A percentile compares a stretch with the other conserved stretches of the same genome.
These are phyloP conservation scores for Fusarium euwallaceae DNA, from an alignment of 2,329 filamentous ascomycete genomes.

Conservation along the genomic window DNA sequence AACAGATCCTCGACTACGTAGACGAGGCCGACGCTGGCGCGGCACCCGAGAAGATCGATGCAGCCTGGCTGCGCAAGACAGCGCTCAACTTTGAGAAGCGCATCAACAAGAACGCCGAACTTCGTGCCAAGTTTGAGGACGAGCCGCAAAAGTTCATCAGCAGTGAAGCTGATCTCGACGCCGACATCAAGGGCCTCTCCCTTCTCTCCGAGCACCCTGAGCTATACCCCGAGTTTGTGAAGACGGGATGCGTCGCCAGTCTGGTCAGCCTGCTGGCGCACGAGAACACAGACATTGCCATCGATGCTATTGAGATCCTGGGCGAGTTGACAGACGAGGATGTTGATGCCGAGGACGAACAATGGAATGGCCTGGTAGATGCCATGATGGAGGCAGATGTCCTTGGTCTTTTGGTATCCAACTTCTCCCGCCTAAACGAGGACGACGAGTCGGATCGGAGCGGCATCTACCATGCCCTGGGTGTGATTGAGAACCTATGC, in stretches of 20 bases:
- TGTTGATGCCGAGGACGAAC: conserved; percentile 80
- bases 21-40: conserved; percentile 64
- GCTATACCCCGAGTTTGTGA: conserved; percentile 84
- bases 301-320: conserved; percentile 89
- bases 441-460: conserved; percentile 77
- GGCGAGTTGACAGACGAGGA: conserved; percentile 95
- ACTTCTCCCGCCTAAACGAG: conserved; percentile 85
- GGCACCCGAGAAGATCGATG: conserved; percentile 81
- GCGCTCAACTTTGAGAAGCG: conserved; percentile 89
- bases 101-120: conserved; percentile 90
- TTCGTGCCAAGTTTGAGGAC: conserved; percentile 85
- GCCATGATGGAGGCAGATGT: conserved; percentile 77
- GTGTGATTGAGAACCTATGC: conserved; percentile 87
- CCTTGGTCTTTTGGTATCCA: conserved; percentile 79
- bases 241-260: conserved; percentile 78
- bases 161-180: conserved; percentile 89
- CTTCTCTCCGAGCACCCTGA: conserved; percentile 89
- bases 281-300: conserved; percentile 97
- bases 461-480: conserved; percentile 88
- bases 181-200: conserved; percentile 87
- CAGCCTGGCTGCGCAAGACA: conserved; percentile 84
- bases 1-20: conserved; percentile 88
- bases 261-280: conserved; percentile 88
- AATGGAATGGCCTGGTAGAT: conserved; percentile 84
- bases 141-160: conserved; percentile 87